These are phyloP conservation scores for Didymella exigua DNA, from an alignment of 2,329 filamentous ascomycete species.

Conservation along the genomic window DNA sequence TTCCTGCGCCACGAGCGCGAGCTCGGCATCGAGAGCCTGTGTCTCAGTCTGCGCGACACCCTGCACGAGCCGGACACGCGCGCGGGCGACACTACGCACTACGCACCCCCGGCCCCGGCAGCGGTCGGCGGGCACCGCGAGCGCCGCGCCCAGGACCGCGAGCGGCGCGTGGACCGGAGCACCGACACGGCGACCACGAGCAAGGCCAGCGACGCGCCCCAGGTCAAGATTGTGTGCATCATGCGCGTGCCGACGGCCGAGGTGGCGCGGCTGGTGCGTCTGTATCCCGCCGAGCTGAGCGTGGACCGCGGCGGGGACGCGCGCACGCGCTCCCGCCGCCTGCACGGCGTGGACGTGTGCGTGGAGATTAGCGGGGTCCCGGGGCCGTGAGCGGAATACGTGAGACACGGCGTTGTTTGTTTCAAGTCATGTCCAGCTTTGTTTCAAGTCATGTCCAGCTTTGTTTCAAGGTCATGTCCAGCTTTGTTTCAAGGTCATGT, in stretches of 20 bases:
- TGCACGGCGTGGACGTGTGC: conserved; percentile 42
- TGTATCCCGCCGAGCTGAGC: conserved; percentile 60
- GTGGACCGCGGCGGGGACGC: conserved; percentile 42
- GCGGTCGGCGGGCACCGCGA: not conserved
- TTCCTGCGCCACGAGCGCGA: conserved; percentile 48
- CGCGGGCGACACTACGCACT: too few species aligned
- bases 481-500: too few species aligned
- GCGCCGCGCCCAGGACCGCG: conserved; percentile 4
- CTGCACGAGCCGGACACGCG: not conserved
- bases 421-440: too few species aligned
- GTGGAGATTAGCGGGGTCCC: conserved; percentile 43
- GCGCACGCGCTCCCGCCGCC: conserved; percentile 38
- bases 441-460: too few species aligned
- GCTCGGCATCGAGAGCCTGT: conserved; percentile 44
- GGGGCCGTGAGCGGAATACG: too few species aligned
- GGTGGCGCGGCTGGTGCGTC: conserved; percentile 54
- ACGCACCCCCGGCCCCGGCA: not conserved
- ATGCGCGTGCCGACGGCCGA: conserved; percentile 48
- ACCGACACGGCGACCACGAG: conserved; percentile 3
- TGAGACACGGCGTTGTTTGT: too few species aligned
- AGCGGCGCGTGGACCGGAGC: too few species aligned
- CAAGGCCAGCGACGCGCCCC: conserved; percentile 5
- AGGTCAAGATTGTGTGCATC: conserved; percentile 47
- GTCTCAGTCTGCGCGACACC: conserved; percentile 41
- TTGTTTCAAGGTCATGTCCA: too few species aligned